phyloP scores from a whole-genome alignment of 495 filamentous ascomycete genomes.

The Sporormia fimetaria region DNA sequence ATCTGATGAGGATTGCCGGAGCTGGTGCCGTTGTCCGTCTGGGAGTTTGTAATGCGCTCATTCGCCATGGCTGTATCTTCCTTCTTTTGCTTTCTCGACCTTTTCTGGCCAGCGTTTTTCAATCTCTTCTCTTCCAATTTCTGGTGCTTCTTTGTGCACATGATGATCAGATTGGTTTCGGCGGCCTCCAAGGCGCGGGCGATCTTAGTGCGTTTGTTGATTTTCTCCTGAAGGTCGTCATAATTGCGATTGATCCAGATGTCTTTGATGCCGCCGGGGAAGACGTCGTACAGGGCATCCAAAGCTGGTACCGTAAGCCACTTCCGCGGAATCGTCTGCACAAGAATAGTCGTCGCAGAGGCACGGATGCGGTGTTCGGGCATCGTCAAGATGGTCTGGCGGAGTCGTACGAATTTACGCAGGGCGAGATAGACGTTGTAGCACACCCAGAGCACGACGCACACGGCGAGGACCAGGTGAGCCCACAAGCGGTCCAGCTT shows the following conservation, averaged over 20 bases:
- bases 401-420: constrained; percentile 81
- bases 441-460: constrained; percentile 72
- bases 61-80: constrained; percentile 32
- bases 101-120: constrained; percentile 38
- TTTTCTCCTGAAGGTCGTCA: constrained; percentile 77
- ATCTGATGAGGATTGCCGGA: constrained; percentile 76
- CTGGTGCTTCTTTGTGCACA: constrained; percentile 63
- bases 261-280: constrained; percentile 88
- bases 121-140: constrained; percentile 55
- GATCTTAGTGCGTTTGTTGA: constrained; percentile 60
- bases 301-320: constrained; percentile 79
- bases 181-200: constrained; percentile 66
- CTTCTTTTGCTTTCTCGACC: constrained; percentile 42
- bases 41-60: constrained; percentile 44
- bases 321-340: constrained; percentile 76
- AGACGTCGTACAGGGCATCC: constrained; percentile 83
- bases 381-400: constrained; percentile 89
- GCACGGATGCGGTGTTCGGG: constrained; percentile 88
- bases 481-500: constrained; percentile 75
- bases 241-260: constrained; percentile 95
- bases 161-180: constrained; percentile 70
- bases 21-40: constrained; percentile 60
- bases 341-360: constrained; percentile 91
- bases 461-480: constrained; percentile 72
- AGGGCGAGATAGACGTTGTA: constrained; percentile 81